phyloP scores from a whole-genome alignment of 306 rosid genomes.

The Sicyos baderoa region DNA sequence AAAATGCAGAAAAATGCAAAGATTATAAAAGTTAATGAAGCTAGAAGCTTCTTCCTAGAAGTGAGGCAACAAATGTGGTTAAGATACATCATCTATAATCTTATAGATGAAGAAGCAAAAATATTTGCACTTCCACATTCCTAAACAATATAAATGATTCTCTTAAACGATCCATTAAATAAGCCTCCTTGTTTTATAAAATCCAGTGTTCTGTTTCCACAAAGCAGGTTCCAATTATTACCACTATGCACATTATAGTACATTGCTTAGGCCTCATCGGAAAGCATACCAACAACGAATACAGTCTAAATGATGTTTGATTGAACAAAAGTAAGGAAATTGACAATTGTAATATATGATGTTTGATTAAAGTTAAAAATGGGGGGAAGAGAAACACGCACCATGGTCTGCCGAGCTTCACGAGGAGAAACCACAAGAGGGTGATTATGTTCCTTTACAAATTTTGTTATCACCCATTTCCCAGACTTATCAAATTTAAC shows the following conservation, averaged over 20 bases:
- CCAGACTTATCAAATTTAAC: constrained; percentile 75
- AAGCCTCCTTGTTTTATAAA: background rate
- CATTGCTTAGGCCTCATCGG: background rate
- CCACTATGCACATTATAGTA: background rate
- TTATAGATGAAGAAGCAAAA: background rate
- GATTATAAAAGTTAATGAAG: background rate
- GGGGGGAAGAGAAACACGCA: constrained; percentile 27
- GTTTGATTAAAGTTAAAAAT: background rate
- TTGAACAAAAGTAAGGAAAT: background rate
- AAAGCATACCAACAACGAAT: background rate
- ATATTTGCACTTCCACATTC: background rate
- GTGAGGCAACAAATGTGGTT: background rate
- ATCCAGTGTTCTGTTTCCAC: background rate
- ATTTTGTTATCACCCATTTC: constrained; percentile 89
- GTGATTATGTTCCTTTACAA: constrained; percentile 87
- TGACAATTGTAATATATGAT: background rate
- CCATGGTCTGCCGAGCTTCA: constrained; percentile 97
- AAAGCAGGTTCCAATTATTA: background rate
- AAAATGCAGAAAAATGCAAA: background rate
- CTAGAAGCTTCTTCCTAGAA: background rate
- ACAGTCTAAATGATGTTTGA: background rate
- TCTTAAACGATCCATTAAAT: background rate
- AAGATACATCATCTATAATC: background rate
- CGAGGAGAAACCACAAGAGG: constrained; percentile 77
- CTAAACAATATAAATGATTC: background rate